Conservation (phyloP, 176 grass and related monocot genomes). For the Guadua angustifolia region DNA sequence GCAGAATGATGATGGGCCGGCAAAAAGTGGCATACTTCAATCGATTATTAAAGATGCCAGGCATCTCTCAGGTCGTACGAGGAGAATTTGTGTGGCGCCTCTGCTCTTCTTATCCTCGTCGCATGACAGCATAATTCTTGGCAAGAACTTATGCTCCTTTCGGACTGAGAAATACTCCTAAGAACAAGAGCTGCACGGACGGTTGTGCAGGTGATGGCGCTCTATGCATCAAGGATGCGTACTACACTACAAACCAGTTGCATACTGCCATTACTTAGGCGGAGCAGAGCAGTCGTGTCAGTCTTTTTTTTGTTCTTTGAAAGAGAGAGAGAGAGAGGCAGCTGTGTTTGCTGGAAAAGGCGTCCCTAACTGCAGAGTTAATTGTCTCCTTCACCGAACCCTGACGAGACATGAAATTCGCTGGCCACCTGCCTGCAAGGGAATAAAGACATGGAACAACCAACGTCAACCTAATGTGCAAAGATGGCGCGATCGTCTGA, state of each 20-base stretch:
- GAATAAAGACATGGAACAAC: conserved; percentile 8
- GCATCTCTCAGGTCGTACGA: background rate
- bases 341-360: conserved; percentile 11
- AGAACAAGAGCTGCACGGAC: background rate
- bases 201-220: background rate
- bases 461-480: conserved; percentile 9
- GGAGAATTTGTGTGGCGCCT: background rate
- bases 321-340: background rate
- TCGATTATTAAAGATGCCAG: background rate
- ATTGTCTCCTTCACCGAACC: background rate
- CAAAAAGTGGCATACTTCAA: background rate
- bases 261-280: background rate
- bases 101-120: background rate
- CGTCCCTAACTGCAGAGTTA: background rate
- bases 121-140: background rate
- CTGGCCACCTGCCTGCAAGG: background rate
- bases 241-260: background rate
- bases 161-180: background rate
- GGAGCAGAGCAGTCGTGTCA: background rate
- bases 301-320: background rate
- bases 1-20: background rate
- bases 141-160: background rate
- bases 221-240: background rate
- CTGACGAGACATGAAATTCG: background rate
- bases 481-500: background rate